Conservation (phyloP, 2,329 filamentous ascomycete species). For the Cryoendolithus antarcticus region DNA sequence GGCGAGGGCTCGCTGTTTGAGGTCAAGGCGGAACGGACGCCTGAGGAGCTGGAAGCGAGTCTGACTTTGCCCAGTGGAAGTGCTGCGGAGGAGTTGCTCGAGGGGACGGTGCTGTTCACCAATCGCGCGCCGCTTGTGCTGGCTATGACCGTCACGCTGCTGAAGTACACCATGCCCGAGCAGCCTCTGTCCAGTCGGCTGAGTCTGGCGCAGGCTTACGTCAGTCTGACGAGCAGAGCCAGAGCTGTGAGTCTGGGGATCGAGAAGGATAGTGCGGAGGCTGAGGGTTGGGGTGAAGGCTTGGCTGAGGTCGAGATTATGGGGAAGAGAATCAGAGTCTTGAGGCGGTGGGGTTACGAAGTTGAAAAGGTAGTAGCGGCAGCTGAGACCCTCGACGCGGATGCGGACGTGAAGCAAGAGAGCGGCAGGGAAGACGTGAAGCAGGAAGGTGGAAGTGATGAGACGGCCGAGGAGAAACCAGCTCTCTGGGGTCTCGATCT, state of each 20-base stretch:
- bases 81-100: slow-evolving; percentile 48
- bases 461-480: slow-evolving; percentile 25
- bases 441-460: not conserved
- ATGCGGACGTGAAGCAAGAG: not conserved
- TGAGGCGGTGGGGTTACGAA: slow-evolving; percentile 64
- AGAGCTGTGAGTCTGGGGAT: slow-evolving; percentile 68
- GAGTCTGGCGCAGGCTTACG: slow-evolving; percentile 71
- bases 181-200: slow-evolving; percentile 75
- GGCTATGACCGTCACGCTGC: slow-evolving; percentile 61
- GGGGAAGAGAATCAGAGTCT: slow-evolving; percentile 59
- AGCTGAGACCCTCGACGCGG: no score
- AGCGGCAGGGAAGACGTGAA: slow-evolving; percentile 2
- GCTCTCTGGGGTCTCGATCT: slow-evolving; percentile 48
- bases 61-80: slow-evolving; percentile 45
- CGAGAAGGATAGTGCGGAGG: slow-evolving; percentile 51
- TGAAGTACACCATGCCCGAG: slow-evolving; percentile 73
- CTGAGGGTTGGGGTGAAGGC: slow-evolving; percentile 61
- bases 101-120: slow-evolving; percentile 48
- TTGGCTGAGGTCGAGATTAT: slow-evolving; percentile 63
- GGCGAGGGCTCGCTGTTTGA: slow-evolving; percentile 17
- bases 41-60: slow-evolving; percentile 50
- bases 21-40: slow-evolving; percentile 20
- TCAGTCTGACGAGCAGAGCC: slow-evolving; percentile 65
- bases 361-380: slow-evolving; percentile 13
- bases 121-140: slow-evolving; percentile 75